Evolutionary conservation across 192 early-diverging fungal species (phyloP).

Genomic region (Blastocladiella britannica): DNA sequence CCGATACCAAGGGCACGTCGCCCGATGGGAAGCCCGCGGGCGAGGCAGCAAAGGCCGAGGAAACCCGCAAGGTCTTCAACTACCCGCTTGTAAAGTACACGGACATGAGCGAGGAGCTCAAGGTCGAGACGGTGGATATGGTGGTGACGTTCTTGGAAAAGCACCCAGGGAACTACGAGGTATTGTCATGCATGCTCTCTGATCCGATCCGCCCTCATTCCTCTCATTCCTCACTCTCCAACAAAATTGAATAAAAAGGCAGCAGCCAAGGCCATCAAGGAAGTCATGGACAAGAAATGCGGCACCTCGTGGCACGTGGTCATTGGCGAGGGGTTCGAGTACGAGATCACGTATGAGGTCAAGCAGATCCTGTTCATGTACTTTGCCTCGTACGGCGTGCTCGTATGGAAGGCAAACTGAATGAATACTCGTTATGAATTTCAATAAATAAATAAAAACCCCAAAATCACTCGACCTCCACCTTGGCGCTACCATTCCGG

Average conservation of each 20-base stretch:
- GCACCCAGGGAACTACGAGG: constrained; percentile 37
- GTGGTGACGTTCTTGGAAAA: constrained; percentile 36
- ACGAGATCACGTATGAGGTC: constrained; percentile 37
- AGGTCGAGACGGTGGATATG: constrained; percentile 31
- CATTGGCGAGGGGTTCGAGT: constrained; percentile 42
- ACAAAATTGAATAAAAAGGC: too few relatives aligned
- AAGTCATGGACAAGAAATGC: constrained; percentile 36
- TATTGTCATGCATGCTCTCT: constrained; percentile 2
- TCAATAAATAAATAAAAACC: too few relatives aligned
- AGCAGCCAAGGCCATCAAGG: constrained; percentile 34
- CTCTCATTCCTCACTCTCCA: too few relatives aligned
- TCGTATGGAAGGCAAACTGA: constrained; percentile 3
- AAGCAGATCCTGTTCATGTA: constrained; percentile 35
- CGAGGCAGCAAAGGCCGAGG: constrained; percentile 25
- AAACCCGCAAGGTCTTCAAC: constrained; percentile 28
- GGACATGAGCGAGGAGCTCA: constrained; percentile 32
- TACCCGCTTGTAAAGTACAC: constrained; percentile 27
- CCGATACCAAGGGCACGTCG: constrained; percentile 10
- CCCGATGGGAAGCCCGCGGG: constrained; percentile 7
- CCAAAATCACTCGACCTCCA: too few relatives aligned
- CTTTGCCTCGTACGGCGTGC: constrained; percentile 16
- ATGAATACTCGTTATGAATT: too few relatives aligned
- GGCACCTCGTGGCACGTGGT: constrained; percentile 39
- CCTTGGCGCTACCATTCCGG: too few relatives aligned
- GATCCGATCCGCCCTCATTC: neutral